These are phyloP conservation scores for Cryptococcus floricola DNA, from an alignment of 1,284 basidiomycete genomes.

Conservation along the genomic window DNA sequence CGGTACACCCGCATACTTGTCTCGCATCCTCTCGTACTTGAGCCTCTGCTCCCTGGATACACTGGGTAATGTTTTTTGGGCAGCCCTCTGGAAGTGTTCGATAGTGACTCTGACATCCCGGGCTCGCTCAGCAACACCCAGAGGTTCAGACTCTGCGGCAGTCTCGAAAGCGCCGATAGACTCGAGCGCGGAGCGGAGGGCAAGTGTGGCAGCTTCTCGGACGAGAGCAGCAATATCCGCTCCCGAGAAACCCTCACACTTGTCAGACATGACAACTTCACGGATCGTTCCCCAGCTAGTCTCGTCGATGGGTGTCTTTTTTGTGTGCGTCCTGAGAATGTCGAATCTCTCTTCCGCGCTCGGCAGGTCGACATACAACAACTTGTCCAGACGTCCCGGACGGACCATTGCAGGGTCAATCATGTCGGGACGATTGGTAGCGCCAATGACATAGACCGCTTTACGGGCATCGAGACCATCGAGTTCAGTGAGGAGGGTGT, in stretches of 20 bases:
- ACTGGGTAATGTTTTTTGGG: conserved; percentile 81
- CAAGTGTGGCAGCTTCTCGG: conserved; percentile 82
- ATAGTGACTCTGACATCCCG: conserved; percentile 50
- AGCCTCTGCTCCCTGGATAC: conserved; percentile 74
- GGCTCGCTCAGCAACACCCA: conserved; percentile 15
- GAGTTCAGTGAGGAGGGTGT: conserved; percentile 92
- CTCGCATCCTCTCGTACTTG: conserved; percentile 73
- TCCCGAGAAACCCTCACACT: conserved; percentile 81
- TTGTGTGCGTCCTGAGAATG: conserved; percentile 69
- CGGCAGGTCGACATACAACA: conserved; percentile 93
- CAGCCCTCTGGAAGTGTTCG: conserved; percentile 69
- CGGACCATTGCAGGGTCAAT: conserved; percentile 98
- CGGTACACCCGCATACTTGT: conserved; percentile 70
- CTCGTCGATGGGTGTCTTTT: conserved; percentile 67
- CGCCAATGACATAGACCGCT: conserved; percentile 91
- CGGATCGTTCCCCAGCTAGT: conserved; percentile 40
- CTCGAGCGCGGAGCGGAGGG: conserved; percentile 69
- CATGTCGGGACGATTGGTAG: conserved; percentile 98
- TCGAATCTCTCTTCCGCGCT: conserved; percentile 72
- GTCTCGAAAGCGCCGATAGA: conserved; percentile 57
- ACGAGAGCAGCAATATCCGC: conserved; percentile 84
- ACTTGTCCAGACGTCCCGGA: conserved; percentile 90
- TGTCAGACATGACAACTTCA: conserved; percentile 47
- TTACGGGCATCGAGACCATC: conserved; percentile 89
- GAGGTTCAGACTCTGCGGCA: conserved; percentile 42